These are phyloP conservation scores for Luffa acutangula DNA, from an alignment of 306 rosid genomes.

Conservation along the genomic window DNA sequence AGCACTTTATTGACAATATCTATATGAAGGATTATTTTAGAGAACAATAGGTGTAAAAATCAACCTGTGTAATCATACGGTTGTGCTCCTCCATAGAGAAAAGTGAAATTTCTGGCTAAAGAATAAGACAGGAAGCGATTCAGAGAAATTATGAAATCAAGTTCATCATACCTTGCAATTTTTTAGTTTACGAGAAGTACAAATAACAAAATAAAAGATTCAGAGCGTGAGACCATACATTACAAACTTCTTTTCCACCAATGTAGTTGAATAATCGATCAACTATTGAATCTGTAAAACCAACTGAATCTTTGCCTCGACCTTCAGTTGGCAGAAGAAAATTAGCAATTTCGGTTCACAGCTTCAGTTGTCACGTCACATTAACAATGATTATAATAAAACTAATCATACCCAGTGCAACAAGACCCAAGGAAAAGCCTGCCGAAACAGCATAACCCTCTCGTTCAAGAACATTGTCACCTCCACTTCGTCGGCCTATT, in stretches of 20 bases:
- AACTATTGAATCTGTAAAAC: constrained; percentile 65
- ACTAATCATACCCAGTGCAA: constrained; percentile 62
- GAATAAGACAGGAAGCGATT: neutral
- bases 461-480: constrained; percentile 95
- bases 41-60: neutral
- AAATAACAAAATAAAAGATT: neutral
- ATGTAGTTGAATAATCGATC: constrained; percentile 72
- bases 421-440: constrained; percentile 92
- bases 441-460: constrained; percentile 99
- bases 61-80: constrained; percentile 70
- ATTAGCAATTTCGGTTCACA: constrained; percentile 7
- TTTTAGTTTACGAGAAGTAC: neutral
- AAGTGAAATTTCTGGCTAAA: constrained; percentile 54
- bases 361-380: neutral
- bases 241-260: constrained; percentile 63
- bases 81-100: constrained; percentile 51
- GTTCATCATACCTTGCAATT: neutral
- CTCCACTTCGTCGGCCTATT: constrained; percentile 90
- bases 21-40: neutral
- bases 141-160: constrained; percentile 1
- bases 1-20: constrained; percentile 9
- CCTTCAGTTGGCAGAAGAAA: constrained; percentile 41
- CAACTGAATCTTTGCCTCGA: constrained; percentile 84
- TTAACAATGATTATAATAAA: constrained; percentile 7
- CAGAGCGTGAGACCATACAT: constrained; percentile 32